Evolutionary conservation across 805 yeast genomes (phyloP), one percentile per base, ranked within the genome.

Genomic region (Saccharomycopsis amapae): DNA sequence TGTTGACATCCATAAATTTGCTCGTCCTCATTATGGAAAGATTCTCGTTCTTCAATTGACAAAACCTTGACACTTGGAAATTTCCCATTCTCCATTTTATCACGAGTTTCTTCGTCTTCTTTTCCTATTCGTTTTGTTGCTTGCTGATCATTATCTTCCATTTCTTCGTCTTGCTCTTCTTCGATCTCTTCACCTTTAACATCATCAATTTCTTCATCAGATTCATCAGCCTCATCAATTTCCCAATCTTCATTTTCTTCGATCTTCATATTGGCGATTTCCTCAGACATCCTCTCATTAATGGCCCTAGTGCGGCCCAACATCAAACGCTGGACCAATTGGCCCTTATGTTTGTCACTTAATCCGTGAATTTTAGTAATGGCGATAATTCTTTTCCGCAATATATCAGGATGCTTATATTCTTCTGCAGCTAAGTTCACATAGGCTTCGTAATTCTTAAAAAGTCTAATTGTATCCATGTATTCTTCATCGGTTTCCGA

Each of bases 1-100:
- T 89, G 97, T 18, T 65, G 66, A 59, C 97, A 89, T 2, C 97
- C 97, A 24, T 81, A 59, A 1, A 75, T 64, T 2, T 66, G 65
- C 12, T 65, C 64, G 10, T 63, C 63, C 25, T 62, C 56, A 53
- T 72, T 69, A 54, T 69, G 68, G 55, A 67, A 81, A 0, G 78
- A 40, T 12, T 22, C 19, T 4, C 39, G 22, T 12, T 31, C 43
- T 25, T 20, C 34, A 9, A 31, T 30, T 20, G 10, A 9, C 35
- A 37, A 28, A 30, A 23, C 18, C 12, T 26, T 26, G 7, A 17
- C 15, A 26, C 17, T 38, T n/a, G n/a, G n/a, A n/a, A n/a, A n/a
- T n/a, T n/a, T n/a, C n/a, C 15, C 46, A 4, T 54, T 42, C n/a
- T 42, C 50, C 20, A 31, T 38, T n/a, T 40, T 24, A n/a, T 13